These are phyloP conservation scores for Acanthamoeba polyphaga DNA, from an alignment of 208 protist species.

Conservation along the genomic window DNA sequence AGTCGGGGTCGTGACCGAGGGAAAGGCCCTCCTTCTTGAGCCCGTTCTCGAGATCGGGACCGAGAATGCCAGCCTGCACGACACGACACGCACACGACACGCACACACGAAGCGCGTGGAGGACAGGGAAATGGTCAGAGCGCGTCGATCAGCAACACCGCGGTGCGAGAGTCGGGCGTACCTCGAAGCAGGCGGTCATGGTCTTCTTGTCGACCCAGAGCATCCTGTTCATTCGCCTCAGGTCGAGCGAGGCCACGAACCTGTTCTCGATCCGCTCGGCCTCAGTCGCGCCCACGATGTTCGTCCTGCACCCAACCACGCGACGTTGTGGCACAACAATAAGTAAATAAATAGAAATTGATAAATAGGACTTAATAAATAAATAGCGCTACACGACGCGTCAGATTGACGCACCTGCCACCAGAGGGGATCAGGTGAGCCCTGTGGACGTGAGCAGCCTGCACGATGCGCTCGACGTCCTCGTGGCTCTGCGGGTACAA, in stretches of 20 bases:
- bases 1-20: conserved; percentile 84
- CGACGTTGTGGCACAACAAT: neutral
- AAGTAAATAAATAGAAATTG: neutral
- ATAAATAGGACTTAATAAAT: conserved; percentile 25
- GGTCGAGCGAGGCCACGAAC: conserved; percentile 78
- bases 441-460: conserved; percentile 71
- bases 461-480: conserved; percentile 79
- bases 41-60: conserved; percentile 47
- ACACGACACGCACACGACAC: neutral
- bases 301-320: neutral
- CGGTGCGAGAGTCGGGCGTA: neutral
- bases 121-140: neutral
- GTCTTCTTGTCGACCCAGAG: conserved; percentile 80
- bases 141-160: no score
- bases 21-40: conserved; percentile 65
- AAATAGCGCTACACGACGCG: neutral
- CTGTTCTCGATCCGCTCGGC: conserved; percentile 64
- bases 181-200: conserved; percentile 83
- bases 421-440: conserved; percentile 81
- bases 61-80: conserved; percentile 3
- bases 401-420: conserved; percentile 77
- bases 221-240: conserved; percentile 81
- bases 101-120: neutral
- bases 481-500: conserved; percentile 79
- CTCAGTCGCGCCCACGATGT: conserved; percentile 58